Evolutionary conservation across 2,329 filamentous ascomycete species (phyloP).

Genomic region (Sporothrix pallida): DNA sequence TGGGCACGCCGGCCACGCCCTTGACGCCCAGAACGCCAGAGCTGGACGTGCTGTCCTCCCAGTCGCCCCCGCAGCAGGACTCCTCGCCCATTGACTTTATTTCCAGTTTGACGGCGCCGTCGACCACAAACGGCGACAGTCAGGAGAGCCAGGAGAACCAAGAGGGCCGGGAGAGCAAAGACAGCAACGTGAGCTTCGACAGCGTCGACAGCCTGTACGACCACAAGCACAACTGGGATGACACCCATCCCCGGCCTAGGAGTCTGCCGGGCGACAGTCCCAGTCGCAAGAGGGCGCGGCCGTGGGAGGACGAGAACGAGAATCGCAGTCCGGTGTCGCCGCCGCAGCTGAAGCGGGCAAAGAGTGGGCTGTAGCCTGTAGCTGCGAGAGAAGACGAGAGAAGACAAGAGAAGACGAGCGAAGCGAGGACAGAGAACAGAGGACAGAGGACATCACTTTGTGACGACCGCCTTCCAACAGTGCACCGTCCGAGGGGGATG

Average conservation of each 20-base stretch:
- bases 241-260: neutral
- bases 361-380: slow-evolving; percentile 13
- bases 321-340: slow-evolving; percentile 31
- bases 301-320: neutral
- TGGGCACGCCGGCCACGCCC: neutral
- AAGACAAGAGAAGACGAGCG: neutral
- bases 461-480: neutral
- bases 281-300: neutral
- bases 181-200: neutral
- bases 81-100: slow-evolving; percentile 26
- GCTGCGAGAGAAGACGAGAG: neutral
- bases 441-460: neutral
- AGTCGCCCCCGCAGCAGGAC: neutral
- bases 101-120: slow-evolving; percentile 19
- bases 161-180: too few species aligned
- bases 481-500: neutral
- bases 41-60: neutral
- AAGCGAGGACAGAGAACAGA: neutral
- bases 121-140: slow-evolving; percentile 6
- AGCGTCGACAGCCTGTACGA: neutral
- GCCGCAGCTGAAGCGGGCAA: slow-evolving; percentile 34
- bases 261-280: slow-evolving; percentile 11
- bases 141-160: neutral
- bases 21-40: neutral
- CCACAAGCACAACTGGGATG: neutral